phyloP scores from a whole-genome alignment of 2,329 filamentous ascomycete species.

The Huntiella moniliformis region DNA sequence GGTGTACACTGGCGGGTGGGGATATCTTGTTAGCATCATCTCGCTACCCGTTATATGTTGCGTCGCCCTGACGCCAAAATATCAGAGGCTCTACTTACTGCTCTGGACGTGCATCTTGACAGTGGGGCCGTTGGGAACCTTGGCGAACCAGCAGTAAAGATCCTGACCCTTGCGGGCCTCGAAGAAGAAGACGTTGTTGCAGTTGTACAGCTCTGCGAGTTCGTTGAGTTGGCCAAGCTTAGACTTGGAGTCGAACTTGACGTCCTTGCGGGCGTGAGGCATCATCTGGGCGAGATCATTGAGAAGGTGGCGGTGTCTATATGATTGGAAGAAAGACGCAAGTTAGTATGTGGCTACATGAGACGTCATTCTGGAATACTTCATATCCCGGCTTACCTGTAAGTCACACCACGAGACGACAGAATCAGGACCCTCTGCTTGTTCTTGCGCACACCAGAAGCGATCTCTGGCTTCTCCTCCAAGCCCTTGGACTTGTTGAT shows the following conservation, averaged over 20 bases:
- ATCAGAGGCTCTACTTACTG: slow-evolving; percentile 23
- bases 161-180: slow-evolving; percentile 90
- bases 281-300: slow-evolving; percentile 77
- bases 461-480: slow-evolving; percentile 26
- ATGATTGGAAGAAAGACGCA: background rate
- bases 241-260: slow-evolving; percentile 91
- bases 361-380: background rate
- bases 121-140: slow-evolving; percentile 54
- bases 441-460: slow-evolving; percentile 38
- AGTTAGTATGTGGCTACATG: background rate
- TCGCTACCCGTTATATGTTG: background rate
- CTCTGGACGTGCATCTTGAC: slow-evolving; percentile 62
- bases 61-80: background rate
- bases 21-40: background rate
- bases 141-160: slow-evolving; percentile 83
- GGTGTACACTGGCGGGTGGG: slow-evolving; percentile 48
- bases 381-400: slow-evolving; percentile 34
- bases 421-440: slow-evolving; percentile 72
- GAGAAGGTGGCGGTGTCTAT: slow-evolving; percentile 77
- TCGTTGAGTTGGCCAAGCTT: slow-evolving; percentile 71
- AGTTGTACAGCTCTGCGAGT: slow-evolving; percentile 60
- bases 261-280: slow-evolving; percentile 83
- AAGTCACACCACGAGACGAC: slow-evolving; percentile 81
- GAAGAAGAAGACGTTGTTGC: slow-evolving; percentile 88
- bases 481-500: slow-evolving; percentile 40